Base-by-base conservation (phyloP, 129 eudicot species). In the Lactuca sativa region DNA sequence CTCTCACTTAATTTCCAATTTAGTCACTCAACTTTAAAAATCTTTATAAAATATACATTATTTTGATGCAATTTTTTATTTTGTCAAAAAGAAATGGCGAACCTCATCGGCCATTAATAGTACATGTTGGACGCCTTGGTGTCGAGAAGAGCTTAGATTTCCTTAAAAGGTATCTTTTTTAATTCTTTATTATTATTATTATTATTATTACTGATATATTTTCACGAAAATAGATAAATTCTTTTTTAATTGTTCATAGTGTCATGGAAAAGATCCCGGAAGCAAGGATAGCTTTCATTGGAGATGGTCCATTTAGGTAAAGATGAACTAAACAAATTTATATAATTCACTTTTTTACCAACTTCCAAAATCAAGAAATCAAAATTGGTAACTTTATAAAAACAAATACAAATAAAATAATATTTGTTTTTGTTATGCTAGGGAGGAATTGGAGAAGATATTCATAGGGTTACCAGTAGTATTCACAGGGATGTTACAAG, bases 251-350 rank as follows among this genome's bases (percentile, higher is more conserved):
- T 33, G 47, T 60, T 75, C 6, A 73, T 80, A 93, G 99, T 66
- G 92, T 93, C 78, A 93, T 93, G 97, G 99, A 93, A 10, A 80
- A 77, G 74, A 77, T 93, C 61, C 99, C 99, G 2, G 93, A 90
- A 79, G 99, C 99, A 69, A 81, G 95, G 38, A 93, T 93, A 56
- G 99, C 99, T 41, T 93, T 93, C 69, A 77, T 93, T 36, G 99
- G 99, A 8, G 99, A 93, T 65, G 99, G 99, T 15, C 99, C 99
- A 18, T 84, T 86, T 77, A 78, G 96, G 99, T 90, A 75, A 72
- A 72, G 14, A 54, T 40, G 14, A 15, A 14, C 7, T 5, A 10
- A 12, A 65, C 78, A 6, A 37, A 59, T 31, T 2, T 59, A 17
- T 71, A 13, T 9, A 13, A 71, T 58, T 43, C 16, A 2, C 57